Evolutionary conservation across 345 rosid species (phyloP).

Genomic region (Lepidium didymum): DNA sequence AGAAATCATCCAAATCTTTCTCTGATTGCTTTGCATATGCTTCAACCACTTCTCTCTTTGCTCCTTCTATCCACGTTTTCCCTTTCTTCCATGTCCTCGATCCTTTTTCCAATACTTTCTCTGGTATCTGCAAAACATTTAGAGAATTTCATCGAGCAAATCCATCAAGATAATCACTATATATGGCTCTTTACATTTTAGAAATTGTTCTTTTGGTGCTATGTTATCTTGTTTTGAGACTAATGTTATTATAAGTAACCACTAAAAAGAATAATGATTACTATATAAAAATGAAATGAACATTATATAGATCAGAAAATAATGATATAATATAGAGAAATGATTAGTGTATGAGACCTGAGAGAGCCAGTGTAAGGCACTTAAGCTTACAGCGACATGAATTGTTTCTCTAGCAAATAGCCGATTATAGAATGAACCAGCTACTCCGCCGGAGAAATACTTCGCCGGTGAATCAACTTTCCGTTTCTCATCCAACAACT

Average conservation of each 20-base stretch:
- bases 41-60: constrained; percentile 40
- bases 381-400: constrained; percentile 53
- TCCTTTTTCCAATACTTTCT: constrained; percentile 34
- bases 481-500: constrained; percentile 17
- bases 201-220: not conserved
- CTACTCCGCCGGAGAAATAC: constrained; percentile 45
- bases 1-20: constrained; percentile 44
- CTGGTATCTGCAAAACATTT: constrained; percentile 38
- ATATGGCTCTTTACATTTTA: not conserved
- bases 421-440: constrained; percentile 52
- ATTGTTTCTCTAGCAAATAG: constrained; percentile 44
- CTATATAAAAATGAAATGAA: not conserved
- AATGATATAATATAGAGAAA: not conserved
- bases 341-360: constrained; percentile 25
- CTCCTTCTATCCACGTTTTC: constrained; percentile 55
- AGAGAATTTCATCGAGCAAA: no score
- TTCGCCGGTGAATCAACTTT: not conserved
- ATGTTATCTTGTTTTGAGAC: not conserved
- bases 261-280: not conserved
- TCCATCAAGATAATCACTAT: not conserved
- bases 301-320: not conserved
- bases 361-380: constrained; percentile 67
- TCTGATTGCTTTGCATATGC: constrained; percentile 50
- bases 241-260: no score
- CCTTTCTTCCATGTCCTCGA: constrained; percentile 50